These are phyloP conservation scores for Nakazawaea peltata DNA, from an alignment of 805 yeast species.

Conservation along the genomic window DNA sequence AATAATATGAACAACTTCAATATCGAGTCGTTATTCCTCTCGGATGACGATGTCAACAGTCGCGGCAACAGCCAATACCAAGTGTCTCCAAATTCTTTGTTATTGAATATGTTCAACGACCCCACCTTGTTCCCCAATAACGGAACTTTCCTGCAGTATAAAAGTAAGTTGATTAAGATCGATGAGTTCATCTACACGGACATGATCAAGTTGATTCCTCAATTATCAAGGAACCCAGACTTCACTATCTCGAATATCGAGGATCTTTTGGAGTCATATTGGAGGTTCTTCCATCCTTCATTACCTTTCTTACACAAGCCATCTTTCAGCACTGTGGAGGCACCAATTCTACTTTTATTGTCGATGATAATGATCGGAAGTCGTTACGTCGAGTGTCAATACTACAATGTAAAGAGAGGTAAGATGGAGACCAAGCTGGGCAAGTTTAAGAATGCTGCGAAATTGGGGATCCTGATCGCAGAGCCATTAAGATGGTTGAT, in stretches of 20 bases:
- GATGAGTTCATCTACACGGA: slow-evolving; percentile 9
- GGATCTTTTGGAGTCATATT: slow-evolving; percentile 26
- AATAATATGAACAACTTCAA: slow-evolving; percentile 2
- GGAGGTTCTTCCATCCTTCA: slow-evolving; percentile 51
- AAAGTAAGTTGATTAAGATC: slow-evolving; percentile 6
- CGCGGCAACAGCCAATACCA: background rate
- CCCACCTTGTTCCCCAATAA: slow-evolving; percentile 7
- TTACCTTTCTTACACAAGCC: slow-evolving; percentile 39
- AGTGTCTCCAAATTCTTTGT: slow-evolving; percentile 6
- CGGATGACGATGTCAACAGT: no score
- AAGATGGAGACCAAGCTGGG: slow-evolving; percentile 7
- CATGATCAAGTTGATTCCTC: slow-evolving; percentile 9
- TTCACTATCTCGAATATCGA: slow-evolving; percentile 8
- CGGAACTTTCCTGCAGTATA: slow-evolving; percentile 3
- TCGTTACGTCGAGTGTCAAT: slow-evolving; percentile 3
- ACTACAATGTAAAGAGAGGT: slow-evolving; percentile 2
- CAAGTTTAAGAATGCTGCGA: slow-evolving; percentile 14
- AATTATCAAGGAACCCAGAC: slow-evolving; percentile 1
- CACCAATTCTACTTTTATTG: slow-evolving; percentile 44
- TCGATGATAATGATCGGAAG: slow-evolving; percentile 49
- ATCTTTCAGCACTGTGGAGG: slow-evolving; percentile 40
- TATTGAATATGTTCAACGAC: slow-evolving; percentile 10
- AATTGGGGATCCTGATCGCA: slow-evolving; percentile 38
- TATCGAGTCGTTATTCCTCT: slow-evolving; percentile 7
- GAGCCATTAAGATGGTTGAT: slow-evolving; percentile 60